Percentiles rank a stretch among this genome's conserved stretches.
These are phyloP conservation scores for Lactifluus piperatus DNA, from an alignment of 768 basidiomycete species.

Conservation along the genomic window DNA sequence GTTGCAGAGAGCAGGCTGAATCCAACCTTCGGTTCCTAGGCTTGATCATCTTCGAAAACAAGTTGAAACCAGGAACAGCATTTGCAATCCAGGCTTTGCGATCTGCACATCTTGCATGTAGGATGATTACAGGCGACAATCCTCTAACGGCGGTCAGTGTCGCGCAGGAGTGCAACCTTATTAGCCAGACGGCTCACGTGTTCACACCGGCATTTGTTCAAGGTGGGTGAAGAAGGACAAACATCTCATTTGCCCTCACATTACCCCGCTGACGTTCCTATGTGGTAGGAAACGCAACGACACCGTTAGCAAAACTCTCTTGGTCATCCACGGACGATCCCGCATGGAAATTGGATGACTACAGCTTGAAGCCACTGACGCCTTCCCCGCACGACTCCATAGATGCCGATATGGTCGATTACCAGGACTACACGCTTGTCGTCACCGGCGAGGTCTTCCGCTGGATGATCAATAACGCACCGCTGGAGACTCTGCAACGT, in stretches of 20 bases:
- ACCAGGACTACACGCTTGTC: slow-evolving; percentile 85
- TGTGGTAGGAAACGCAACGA: slow-evolving; percentile 42
- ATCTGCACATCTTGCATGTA: slow-evolving; percentile 81
- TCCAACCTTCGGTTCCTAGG: slow-evolving; percentile 85
- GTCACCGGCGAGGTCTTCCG: slow-evolving; percentile 94
- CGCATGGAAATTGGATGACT: slow-evolving; percentile 76
- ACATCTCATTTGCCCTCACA: not conserved
- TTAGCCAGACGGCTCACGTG: slow-evolving; percentile 82
- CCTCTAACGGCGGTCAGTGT: slow-evolving; percentile 95
- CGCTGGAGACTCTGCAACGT: slow-evolving; percentile 87
- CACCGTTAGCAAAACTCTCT: slow-evolving; percentile 54
- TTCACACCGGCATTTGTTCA: slow-evolving; percentile 73
- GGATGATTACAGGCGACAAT: slow-evolving; percentile 99
- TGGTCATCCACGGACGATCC: slow-evolving; percentile 93
- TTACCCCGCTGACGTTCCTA: not conserved
- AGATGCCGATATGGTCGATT: slow-evolving; percentile 62
- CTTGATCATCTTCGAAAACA: slow-evolving; percentile 96
- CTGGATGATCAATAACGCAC: slow-evolving; percentile 96
- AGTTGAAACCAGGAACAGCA: slow-evolving; percentile 85
- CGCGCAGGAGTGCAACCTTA: slow-evolving; percentile 84
- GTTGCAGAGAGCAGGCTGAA: slow-evolving; percentile 86
- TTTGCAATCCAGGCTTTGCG: slow-evolving; percentile 86
- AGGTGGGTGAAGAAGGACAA: slow-evolving; percentile 36
- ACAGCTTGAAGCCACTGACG: slow-evolving; percentile 72
- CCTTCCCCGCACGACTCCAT: slow-evolving; percentile 64